Percentiles rank a stretch among this genome's conserved stretches.
Evolutionary conservation across 2,329 filamentous ascomycete species (phyloP).

Genomic region (Microcyclospora tardicrescens): DNA sequence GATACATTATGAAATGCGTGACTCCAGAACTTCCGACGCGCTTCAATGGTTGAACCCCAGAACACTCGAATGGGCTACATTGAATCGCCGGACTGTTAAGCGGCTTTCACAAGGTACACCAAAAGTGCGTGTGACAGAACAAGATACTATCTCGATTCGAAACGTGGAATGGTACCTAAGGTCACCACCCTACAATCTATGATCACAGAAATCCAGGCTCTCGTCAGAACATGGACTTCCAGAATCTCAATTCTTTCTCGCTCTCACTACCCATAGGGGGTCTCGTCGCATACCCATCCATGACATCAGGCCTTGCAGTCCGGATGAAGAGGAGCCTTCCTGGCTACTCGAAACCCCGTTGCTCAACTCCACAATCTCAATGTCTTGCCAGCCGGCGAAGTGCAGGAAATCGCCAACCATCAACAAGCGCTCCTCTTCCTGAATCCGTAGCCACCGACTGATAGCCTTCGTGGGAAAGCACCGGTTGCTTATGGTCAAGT

Average conservation of each 20-base stretch:
- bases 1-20: too few species aligned
- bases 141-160: too few species aligned
- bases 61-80: too few species aligned
- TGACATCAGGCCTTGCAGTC: conserved; percentile 18
- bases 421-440: conserved; percentile 32
- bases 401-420: conserved; percentile 42
- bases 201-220: too few species aligned
- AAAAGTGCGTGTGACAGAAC: too few species aligned
- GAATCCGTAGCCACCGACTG: conserved; percentile 33
- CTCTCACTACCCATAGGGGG: conserved; percentile 35
- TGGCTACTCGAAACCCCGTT: conserved; percentile 18
- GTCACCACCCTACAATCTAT: too few species aligned
- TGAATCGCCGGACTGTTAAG: too few species aligned
- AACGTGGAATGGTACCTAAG: too few species aligned
- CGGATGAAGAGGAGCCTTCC: conserved; percentile 4
- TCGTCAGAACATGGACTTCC: too few species aligned
- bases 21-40: too few species aligned
- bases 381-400: conserved; percentile 38
- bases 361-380: conserved; percentile 41
- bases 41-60: too few species aligned
- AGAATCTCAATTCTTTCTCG: conserved; percentile 9
- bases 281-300: conserved; percentile 25
- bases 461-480: conserved; percentile 43
- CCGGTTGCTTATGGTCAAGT: conserved; percentile 39
- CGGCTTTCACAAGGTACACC: too few species aligned